Conservation (phyloP, 495 filamentous ascomycete genomes). For the Tuber umbilicatum region DNA sequence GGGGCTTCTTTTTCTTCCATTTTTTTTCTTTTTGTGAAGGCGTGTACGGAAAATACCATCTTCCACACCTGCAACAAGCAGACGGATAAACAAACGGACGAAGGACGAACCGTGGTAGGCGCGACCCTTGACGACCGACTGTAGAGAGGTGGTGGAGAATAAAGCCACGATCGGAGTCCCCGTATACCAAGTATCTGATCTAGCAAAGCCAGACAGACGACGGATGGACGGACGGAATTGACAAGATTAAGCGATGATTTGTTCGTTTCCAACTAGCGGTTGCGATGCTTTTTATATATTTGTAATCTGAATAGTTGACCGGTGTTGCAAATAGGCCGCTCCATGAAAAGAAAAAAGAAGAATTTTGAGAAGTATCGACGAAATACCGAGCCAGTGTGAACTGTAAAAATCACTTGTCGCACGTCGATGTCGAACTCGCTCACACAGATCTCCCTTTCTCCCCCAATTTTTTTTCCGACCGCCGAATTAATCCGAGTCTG, state of each 20-base stretch:
- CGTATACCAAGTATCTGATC: background rate
- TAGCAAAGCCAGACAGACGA: background rate
- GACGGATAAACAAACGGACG: background rate
- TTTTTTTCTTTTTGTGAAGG: background rate
- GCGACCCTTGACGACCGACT: background rate
- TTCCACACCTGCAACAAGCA: background rate
- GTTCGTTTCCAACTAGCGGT: slow-evolving; percentile 4
- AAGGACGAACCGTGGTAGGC: background rate
- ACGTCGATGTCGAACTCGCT: background rate
- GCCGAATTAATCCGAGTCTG: slow-evolving; percentile 6
- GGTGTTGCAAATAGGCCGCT: slow-evolving; percentile 6
- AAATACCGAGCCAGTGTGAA: slow-evolving; percentile 5
- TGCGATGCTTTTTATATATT: slow-evolving; percentile 5
- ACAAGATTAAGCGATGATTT: background rate
- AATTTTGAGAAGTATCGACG: slow-evolving; percentile 4
- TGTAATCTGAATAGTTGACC: slow-evolving; percentile 4
- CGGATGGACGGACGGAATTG: background rate
- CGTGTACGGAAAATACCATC: background rate
- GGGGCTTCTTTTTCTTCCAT: background rate
- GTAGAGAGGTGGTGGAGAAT: background rate
- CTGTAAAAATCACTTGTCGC: slow-evolving; percentile 1
- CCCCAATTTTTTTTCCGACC: background rate
- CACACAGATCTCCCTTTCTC: background rate
- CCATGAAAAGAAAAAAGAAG: slow-evolving; percentile 7
- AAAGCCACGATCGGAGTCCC: background rate